These are phyloP conservation scores for Xenosphaeropsis pyriputrescens DNA, from an alignment of 2,329 filamentous ascomycete genomes.

Conservation along the genomic window DNA sequence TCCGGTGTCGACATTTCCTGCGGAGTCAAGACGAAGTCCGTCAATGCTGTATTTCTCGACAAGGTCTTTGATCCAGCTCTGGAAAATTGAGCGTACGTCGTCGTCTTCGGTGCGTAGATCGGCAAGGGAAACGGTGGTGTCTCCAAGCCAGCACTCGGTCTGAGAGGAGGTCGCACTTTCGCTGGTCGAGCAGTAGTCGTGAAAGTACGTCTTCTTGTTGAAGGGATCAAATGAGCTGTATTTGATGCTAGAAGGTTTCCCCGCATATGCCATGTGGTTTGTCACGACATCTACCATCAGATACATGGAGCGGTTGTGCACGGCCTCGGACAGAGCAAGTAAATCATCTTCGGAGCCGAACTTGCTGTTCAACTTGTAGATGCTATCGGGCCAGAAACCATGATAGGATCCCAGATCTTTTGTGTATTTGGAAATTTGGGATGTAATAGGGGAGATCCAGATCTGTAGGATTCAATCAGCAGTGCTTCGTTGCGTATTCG, in stretches of 20 bases:
- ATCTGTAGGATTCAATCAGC: constrained; percentile 13
- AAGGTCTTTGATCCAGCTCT: constrained; percentile 23
- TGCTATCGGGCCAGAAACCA: constrained; percentile 27
- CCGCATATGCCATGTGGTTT: constrained; percentile 38
- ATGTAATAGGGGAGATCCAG: constrained; percentile 27
- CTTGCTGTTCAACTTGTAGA: constrained; percentile 36
- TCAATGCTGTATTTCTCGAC: constrained; percentile 28
- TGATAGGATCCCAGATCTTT: constrained; percentile 24
- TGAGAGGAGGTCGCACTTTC: constrained; percentile 32
- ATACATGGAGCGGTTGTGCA: constrained; percentile 42
- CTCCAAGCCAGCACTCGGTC: constrained; percentile 14
- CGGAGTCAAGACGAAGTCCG: constrained; percentile 24
- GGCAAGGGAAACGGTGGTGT: constrained; percentile 25
- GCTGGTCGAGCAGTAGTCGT: constrained; percentile 38
- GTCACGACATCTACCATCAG: constrained; percentile 46
- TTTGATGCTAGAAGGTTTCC: constrained; percentile 30
- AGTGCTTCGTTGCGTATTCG: not conserved
- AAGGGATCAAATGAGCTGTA: constrained; percentile 37
- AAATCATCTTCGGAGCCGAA: constrained; percentile 46
- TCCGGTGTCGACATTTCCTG: constrained; percentile 23
- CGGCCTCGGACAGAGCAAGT: constrained; percentile 34
- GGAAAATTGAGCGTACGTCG: constrained; percentile 21
- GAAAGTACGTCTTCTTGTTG: constrained; percentile 41
- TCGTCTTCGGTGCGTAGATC: constrained; percentile 29
- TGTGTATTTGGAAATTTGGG: constrained; percentile 21